phyloP scores from a whole-genome alignment of 208 protist genomes.

The Naegleria gruberi region DNA sequence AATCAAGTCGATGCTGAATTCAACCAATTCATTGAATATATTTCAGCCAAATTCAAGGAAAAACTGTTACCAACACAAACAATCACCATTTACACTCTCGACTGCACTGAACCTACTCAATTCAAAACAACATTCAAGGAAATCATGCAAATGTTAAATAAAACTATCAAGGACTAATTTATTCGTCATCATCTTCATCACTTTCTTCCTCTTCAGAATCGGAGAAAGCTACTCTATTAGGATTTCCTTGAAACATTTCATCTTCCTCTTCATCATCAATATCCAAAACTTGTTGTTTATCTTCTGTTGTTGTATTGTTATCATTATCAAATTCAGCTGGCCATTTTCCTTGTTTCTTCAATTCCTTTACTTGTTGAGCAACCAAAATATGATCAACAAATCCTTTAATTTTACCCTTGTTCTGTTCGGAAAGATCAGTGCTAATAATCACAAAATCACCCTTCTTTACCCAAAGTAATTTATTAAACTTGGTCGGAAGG shows the following conservation, averaged over 20 bases:
- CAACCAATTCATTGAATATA: neutral
- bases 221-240: slow-evolving; percentile 20
- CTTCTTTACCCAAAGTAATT: slow-evolving; percentile 29
- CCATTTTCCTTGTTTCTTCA: slow-evolving; percentile 6
- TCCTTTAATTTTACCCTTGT: slow-evolving; percentile 8
- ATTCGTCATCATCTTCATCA: slow-evolving; percentile 15
- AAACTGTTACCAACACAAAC: neutral
- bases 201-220: slow-evolving; percentile 20
- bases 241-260: slow-evolving; percentile 22
- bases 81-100: neutral
- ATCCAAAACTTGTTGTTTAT: neutral
- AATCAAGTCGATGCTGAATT: neutral
- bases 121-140: neutral
- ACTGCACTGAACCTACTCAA: neutral
- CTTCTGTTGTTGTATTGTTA: neutral
- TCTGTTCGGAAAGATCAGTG: neutral
- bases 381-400: slow-evolving; percentile 20
- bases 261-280: slow-evolving; percentile 22
- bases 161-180: neutral
- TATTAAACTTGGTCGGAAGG: slow-evolving; percentile 29
- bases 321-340: neutral
- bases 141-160: neutral
- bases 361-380: slow-evolving; percentile 20
- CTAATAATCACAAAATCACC: slow-evolving; percentile 26
- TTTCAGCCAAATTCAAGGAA: neutral